A percentile compares a stretch with the other conserved stretches of the same genome.
phyloP scores from a whole-genome alignment of 192 early-diverging fungal species.

The Tieghemiomyces parasiticus region DNA sequence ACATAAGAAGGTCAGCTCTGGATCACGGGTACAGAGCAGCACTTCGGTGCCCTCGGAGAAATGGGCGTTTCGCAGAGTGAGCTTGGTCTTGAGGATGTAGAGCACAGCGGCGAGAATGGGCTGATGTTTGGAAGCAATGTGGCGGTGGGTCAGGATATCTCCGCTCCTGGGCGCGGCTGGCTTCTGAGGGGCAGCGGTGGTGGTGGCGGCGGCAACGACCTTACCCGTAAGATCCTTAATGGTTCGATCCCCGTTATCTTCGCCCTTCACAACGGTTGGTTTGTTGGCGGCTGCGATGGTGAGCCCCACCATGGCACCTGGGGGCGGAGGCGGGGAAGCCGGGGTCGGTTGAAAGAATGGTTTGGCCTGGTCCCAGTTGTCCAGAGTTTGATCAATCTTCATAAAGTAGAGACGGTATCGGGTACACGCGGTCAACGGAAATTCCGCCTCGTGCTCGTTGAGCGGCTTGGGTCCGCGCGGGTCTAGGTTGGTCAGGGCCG shows the following conservation, averaged over 20 bases:
- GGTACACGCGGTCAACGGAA: neutral
- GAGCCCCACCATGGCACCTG: neutral
- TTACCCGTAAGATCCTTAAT: too few species aligned
- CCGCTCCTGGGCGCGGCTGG: neutral
- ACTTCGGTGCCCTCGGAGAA: neutral
- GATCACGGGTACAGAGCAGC: neutral
- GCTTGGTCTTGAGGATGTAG: neutral
- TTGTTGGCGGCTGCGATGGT: neutral
- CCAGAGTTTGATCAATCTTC: neutral
- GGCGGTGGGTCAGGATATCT: neutral
- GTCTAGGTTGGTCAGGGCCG: neutral
- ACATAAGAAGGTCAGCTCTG: neutral
- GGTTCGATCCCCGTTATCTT: neutral
- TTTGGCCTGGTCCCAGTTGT: conserved; percentile 1
- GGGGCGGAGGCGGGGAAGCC: neutral
- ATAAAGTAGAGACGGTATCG: conserved; percentile 1
- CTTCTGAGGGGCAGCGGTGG: neutral
- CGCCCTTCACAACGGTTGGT: neutral
- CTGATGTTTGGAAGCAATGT: neutral
- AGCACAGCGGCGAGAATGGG: neutral
- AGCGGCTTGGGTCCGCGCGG: neutral
- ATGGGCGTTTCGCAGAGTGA: neutral
- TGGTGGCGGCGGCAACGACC: neutral
- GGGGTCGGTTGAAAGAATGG: neutral
- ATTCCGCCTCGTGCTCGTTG: neutral